Conservation (phyloP, 129 eudicot species). For the Centella asiatica region DNA sequence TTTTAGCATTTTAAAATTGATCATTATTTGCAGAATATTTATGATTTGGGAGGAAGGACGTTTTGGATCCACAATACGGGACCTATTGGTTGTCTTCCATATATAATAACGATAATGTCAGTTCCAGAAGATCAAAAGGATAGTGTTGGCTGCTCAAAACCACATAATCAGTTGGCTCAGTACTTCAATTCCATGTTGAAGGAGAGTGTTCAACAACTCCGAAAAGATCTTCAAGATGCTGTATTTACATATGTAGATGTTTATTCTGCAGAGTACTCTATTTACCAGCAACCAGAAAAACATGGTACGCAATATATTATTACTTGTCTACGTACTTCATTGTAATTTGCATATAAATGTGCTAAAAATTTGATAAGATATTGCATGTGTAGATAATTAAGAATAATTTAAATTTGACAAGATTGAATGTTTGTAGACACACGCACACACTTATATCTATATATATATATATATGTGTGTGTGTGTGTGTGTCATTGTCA, state of each 20-base stretch:
- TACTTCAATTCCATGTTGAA: not conserved
- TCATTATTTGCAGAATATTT: not conserved
- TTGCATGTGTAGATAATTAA: too few species aligned
- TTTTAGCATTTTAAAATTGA: not conserved
- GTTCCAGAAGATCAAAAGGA: not conserved
- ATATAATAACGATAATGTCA: not conserved
- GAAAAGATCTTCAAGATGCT: not conserved
- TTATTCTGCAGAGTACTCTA: slow-evolving; percentile 8
- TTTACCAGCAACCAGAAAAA: slow-evolving; percentile 1
- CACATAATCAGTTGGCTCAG: slow-evolving; percentile 8
- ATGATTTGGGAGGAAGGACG: slow-evolving; percentile 4
- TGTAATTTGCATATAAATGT: too few species aligned
- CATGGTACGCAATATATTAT: not conserved
- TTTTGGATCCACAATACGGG: slow-evolving; percentile 19
- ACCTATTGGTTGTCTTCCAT: slow-evolving; percentile 12
- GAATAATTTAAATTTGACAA: too few species aligned
- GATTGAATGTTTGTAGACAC: too few species aligned
- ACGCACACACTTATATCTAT: too few species aligned
- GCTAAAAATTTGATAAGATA: not conserved
- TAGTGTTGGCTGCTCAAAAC: slow-evolving; percentile 6
- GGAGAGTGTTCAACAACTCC: not conserved
- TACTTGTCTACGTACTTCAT: too few species aligned
- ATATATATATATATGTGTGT: too few species aligned
- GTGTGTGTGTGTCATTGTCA: too few species aligned
- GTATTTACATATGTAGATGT: slow-evolving; percentile 1